Evolutionary conservation across 1,284 basidiomycete genomes (phyloP).

Genomic region (Ustilago cynodontis): DNA sequence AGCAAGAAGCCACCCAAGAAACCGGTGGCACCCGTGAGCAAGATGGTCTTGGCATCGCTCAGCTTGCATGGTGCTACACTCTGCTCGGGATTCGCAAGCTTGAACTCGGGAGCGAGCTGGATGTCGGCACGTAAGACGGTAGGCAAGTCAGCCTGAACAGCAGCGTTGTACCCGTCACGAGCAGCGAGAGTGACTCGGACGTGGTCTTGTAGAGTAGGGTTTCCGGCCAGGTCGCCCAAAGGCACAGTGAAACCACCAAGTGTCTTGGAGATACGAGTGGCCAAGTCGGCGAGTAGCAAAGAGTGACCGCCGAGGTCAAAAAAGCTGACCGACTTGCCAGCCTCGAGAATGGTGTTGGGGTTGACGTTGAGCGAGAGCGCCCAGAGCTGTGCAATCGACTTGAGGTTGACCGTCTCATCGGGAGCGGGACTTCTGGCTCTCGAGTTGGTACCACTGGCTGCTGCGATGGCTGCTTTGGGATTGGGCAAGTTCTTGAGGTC

Average conservation of each 20-base stretch:
- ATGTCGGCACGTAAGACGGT: constrained; percentile 64
- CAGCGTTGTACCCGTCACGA: constrained; percentile 66
- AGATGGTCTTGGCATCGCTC: constrained; percentile 59
- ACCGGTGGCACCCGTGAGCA: constrained; percentile 70
- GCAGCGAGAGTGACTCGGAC: constrained; percentile 57
- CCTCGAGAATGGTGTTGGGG: constrained; percentile 51
- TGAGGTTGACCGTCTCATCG: constrained; percentile 56
- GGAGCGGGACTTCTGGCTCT: constrained; percentile 42
- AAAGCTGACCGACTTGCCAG: constrained; percentile 56
- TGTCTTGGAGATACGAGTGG: constrained; percentile 62
- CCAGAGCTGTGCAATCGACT: constrained; percentile 63
- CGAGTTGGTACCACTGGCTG: constrained; percentile 48
- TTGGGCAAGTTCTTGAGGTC: constrained; percentile 65
- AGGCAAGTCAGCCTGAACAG: constrained; percentile 67
- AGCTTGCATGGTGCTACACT: constrained; percentile 36
- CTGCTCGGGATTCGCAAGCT: constrained; percentile 35
- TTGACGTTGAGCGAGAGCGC: constrained; percentile 64
- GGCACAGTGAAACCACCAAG: constrained; percentile 66
- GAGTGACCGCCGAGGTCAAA: constrained; percentile 70
- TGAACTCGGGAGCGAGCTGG: constrained; percentile 60
- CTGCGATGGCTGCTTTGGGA: constrained; percentile 53
- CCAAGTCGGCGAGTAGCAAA: constrained; percentile 64
- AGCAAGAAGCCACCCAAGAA: constrained; percentile 69
- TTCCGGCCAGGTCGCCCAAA: constrained; percentile 59
- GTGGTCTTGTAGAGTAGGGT: constrained; percentile 64